Evolutionary conservation across 345 rosid species (phyloP).

Genomic region (Pseudoturritis turrita): DNA sequence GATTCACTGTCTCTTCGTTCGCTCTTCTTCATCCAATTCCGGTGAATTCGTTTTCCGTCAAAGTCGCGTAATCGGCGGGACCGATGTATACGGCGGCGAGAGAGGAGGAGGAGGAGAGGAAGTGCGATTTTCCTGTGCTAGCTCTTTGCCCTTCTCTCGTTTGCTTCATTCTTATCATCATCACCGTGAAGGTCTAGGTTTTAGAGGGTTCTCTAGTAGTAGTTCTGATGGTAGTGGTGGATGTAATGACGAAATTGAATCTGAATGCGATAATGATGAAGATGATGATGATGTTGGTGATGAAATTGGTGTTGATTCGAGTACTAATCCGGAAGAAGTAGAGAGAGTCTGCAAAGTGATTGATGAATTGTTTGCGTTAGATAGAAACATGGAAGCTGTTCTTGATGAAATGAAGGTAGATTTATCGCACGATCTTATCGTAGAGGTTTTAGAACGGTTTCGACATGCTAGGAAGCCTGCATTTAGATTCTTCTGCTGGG

Average conservation of each 20-base stretch:
- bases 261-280: slow-evolving; percentile 19
- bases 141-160: slow-evolving; percentile 53
- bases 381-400: slow-evolving; percentile 91
- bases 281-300: neutral
- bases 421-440: slow-evolving; percentile 52
- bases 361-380: slow-evolving; percentile 71
- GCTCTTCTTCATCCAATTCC: slow-evolving; percentile 5
- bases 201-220: slow-evolving; percentile 35
- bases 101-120: slow-evolving; percentile 39
- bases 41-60: slow-evolving; percentile 39
- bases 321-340: slow-evolving; percentile 47
- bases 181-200: slow-evolving; percentile 40
- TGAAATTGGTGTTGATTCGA: slow-evolving; percentile 21
- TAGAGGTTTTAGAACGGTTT: slow-evolving; percentile 59
- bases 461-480: slow-evolving; percentile 85
- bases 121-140: slow-evolving; percentile 38
- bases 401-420: slow-evolving; percentile 60
- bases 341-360: slow-evolving; percentile 83
- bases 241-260: neutral
- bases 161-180: slow-evolving; percentile 47
- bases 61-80: slow-evolving; percentile 25
- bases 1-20: neutral
- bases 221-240: neutral
- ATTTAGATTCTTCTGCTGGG: slow-evolving; percentile 84
- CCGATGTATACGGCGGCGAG: slow-evolving; percentile 5